These are phyloP conservation scores for Colletotrichum falcatum DNA, from an alignment of 2,329 filamentous ascomycete species.

Conservation along the genomic window DNA sequence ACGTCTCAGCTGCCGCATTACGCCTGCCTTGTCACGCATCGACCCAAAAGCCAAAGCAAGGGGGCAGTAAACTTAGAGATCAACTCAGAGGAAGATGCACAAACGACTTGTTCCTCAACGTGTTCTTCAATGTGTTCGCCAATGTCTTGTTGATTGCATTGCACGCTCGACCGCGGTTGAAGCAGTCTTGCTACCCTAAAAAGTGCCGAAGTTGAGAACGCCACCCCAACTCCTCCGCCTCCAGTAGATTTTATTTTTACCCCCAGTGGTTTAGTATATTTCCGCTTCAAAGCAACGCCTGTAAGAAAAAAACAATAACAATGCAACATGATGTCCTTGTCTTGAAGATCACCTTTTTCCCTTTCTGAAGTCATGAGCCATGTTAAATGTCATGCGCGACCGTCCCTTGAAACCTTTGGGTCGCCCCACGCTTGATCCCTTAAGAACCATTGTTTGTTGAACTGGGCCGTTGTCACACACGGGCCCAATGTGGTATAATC, in stretches of 20 bases:
- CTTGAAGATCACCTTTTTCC: conserved; percentile 40
- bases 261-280: conserved; percentile 31
- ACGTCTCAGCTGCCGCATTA: background rate
- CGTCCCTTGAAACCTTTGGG: conserved; percentile 8
- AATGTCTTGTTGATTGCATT: conserved; percentile 31
- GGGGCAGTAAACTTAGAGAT: background rate
- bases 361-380: conserved; percentile 41
- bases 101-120: background rate
- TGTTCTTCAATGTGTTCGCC: conserved; percentile 29
- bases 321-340: conserved; percentile 47
- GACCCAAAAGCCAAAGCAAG: background rate
- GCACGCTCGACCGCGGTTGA: conserved; percentile 37
- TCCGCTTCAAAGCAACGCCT: conserved; percentile 48
- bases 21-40: background rate
- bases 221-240: conserved; percentile 45
- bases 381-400: conserved; percentile 41
- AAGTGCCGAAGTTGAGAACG: conserved; percentile 43
- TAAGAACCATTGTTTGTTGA: conserved; percentile 39
- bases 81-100: background rate
- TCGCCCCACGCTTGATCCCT: conserved; percentile 37
- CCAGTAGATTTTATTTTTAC: conserved; percentile 35
- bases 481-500: conserved; percentile 34
- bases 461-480: conserved; percentile 11
- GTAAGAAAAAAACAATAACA: conserved; percentile 44
- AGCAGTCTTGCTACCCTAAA: conserved; percentile 36